These are phyloP conservation scores for Penicillium waksmanii DNA, from an alignment of 495 filamentous ascomycete species.

Conservation along the genomic window DNA sequence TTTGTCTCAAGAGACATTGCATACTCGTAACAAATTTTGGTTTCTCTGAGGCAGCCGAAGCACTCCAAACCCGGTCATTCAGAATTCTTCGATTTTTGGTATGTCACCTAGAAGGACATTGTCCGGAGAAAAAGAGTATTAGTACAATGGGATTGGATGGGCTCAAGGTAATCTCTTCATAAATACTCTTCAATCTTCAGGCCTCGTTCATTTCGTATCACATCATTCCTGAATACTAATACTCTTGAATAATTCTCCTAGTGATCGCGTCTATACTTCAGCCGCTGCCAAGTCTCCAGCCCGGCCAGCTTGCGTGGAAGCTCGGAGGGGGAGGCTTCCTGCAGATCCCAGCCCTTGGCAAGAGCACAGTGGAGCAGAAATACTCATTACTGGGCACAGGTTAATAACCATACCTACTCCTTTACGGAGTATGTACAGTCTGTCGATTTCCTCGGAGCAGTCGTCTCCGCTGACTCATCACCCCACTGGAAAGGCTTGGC, in stretches of 20 bases:
- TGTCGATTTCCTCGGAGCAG: not conserved
- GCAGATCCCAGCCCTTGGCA: not conserved
- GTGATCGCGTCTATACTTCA: not conserved
- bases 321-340: not conserved
- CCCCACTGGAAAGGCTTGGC: not conserved
- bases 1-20: no score
- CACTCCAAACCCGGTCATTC: no score
- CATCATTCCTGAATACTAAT: not conserved
- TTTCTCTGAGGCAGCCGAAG: no score
- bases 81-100: not conserved
- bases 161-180: no score
- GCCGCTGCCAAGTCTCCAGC: not conserved
- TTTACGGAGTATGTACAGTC: no score
- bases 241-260: not conserved
- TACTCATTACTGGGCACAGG: not conserved
- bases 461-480: slow-evolving; percentile 1
- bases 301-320: slow-evolving; percentile 2
- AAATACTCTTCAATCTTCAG: no score
- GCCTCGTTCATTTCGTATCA: no score
- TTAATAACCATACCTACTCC: not conserved
- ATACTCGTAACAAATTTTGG: no score
- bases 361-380: not conserved
- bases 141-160: no score
- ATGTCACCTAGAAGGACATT: no score
- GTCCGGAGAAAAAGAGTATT: no score